Conservation (phyloP, 169 alveolate species). For the Eimeria falciformis region DNA sequence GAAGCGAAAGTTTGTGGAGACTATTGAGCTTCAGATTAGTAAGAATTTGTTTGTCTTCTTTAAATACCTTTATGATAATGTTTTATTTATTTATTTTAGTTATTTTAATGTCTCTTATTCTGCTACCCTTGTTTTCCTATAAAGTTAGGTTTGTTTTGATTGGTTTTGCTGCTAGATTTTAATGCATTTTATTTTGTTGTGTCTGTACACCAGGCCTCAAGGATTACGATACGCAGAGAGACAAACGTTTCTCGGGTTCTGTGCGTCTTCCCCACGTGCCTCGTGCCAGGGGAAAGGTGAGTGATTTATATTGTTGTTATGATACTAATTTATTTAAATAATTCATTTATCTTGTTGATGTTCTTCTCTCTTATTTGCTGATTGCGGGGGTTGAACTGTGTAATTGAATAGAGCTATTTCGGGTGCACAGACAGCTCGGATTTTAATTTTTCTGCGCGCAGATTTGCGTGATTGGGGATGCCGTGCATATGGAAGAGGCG, state of each 20-base stretch:
- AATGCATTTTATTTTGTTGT: not conserved
- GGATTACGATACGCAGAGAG: conserved; percentile 99
- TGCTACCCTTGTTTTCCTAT: too few species aligned
- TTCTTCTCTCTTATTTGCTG: not conserved
- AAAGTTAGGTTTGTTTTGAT: too few species aligned
- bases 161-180: not conserved
- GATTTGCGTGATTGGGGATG: conserved; percentile 99
- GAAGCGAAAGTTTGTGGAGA: conserved; percentile 97
- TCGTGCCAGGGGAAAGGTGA: conserved; percentile 95
- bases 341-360: not conserved
- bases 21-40: conserved; percentile 99
- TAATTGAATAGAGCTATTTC: too few species aligned
- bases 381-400: too few species aligned
- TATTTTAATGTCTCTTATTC: not conserved
- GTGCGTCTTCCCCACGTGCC: conserved; percentile 98
- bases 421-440: too few species aligned
- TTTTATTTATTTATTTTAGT: too few species aligned
- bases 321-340: not conserved
- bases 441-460: conserved; percentile 82
- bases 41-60: not conserved
- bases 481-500: conserved; percentile 99
- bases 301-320: conserved; percentile 87
- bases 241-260: conserved; percentile 99
- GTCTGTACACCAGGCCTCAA: conserved; percentile 86
- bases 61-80: not conserved